Conservation (phyloP, 306 rosid genomes). For the Begonia fuchsioides region DNA sequence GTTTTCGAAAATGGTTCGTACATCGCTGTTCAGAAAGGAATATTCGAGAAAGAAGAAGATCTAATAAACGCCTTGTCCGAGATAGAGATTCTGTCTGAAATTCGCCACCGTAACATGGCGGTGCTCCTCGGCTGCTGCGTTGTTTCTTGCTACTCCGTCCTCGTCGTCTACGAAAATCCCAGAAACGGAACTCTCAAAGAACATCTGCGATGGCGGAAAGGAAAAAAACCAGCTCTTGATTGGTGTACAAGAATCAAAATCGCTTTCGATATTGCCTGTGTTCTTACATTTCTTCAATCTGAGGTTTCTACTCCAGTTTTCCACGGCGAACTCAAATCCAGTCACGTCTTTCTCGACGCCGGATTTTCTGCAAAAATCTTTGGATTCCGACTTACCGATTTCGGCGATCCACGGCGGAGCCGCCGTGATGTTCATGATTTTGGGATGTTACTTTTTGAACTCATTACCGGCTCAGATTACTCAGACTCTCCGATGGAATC, state of each 20-base stretch:
- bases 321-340: conserved; percentile 58
- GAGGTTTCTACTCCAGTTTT: conserved; percentile 72
- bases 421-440: conserved; percentile 67
- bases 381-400: conserved; percentile 42
- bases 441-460: conserved; percentile 68
- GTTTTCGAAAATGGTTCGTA: conserved; percentile 60
- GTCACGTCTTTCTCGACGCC: conserved; percentile 43
- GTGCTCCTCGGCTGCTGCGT: conserved; percentile 67
- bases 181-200: conserved; percentile 63
- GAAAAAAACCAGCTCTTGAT: conserved; percentile 32
- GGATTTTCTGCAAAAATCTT: conserved; percentile 51
- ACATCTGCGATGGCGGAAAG: conserved; percentile 41
- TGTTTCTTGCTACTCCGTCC: conserved; percentile 36
- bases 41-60: conserved; percentile 52
- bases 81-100: conserved; percentile 43
- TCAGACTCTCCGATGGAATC: conserved; percentile 42
- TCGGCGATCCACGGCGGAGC: conserved; percentile 14
- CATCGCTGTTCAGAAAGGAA: conserved; percentile 57
- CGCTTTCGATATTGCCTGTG: conserved; percentile 62
- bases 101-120: conserved; percentile 47
- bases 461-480: conserved; percentile 56
- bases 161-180: conserved; percentile 65
- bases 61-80: conserved; percentile 48
- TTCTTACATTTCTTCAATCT: conserved; percentile 53
- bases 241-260: conserved; percentile 68